phyloP scores from a whole-genome alignment of 2,329 filamentous ascomycete genomes.

The Penicillium sp. region DNA sequence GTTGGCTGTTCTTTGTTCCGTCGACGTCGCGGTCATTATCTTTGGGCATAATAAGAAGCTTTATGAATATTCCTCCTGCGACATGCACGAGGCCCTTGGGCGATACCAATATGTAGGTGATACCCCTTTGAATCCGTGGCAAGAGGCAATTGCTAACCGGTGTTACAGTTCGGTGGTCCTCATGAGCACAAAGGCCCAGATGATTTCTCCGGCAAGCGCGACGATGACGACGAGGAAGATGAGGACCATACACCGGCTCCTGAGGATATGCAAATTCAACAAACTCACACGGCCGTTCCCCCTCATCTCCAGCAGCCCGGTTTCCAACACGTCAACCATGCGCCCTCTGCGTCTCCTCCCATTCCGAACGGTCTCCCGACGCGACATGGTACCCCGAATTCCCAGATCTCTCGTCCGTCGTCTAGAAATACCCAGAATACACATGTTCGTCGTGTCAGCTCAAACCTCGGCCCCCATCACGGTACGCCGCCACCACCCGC shows the following conservation, averaged over 20 bases:
- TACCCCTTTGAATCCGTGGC: neutral
- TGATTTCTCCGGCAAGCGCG: conserved; percentile 80
- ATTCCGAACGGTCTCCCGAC: conserved; percentile 75
- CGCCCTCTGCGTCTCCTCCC: conserved; percentile 84
- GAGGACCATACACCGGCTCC: conserved; percentile 68
- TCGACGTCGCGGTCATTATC: conserved; percentile 98
- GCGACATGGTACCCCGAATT: conserved; percentile 79
- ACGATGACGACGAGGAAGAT: conserved; percentile 76
- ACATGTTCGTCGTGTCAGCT: conserved; percentile 71
- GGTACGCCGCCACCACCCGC: conserved; percentile 58
- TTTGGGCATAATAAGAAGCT: conserved; percentile 99
- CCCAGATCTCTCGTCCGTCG: conserved; percentile 71
- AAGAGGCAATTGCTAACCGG: neutral
- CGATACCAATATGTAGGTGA: conserved; percentile 85
- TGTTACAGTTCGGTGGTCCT: conserved; percentile 75
- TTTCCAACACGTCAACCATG: conserved; percentile 82
- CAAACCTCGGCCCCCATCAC: conserved; percentile 69
- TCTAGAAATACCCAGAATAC: conserved; percentile 62
- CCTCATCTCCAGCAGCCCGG: conserved; percentile 67
- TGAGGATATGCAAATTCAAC: conserved; percentile 59
- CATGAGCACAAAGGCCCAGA: conserved; percentile 95
- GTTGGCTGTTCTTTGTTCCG: conserved; percentile 94
- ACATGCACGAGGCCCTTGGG: conserved; percentile 87
- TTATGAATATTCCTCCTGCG: conserved; percentile 92
- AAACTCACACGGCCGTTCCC: conserved; percentile 62